phyloP scores from a whole-genome alignment of 352 stramenopile genomes.

The Phytophthora meadii region DNA sequence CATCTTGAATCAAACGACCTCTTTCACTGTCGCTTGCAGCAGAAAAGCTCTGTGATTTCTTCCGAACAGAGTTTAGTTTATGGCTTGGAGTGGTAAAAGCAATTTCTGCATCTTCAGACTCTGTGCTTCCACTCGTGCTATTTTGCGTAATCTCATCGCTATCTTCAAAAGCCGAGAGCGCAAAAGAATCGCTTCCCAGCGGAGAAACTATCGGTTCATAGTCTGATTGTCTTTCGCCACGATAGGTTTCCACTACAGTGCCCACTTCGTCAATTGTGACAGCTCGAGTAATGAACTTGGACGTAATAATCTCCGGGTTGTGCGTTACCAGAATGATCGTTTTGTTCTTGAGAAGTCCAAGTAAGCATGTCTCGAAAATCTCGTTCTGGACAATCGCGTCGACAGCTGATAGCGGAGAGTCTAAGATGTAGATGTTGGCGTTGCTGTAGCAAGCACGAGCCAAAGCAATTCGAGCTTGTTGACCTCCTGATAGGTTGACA shows the following conservation, averaged over 20 bases:
- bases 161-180: slow-evolving; percentile 15
- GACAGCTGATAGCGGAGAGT: slow-evolving; percentile 93
- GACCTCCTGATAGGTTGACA: slow-evolving; percentile 94
- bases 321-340: slow-evolving; percentile 94
- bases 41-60: slow-evolving; percentile 9
- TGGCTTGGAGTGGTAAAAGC: slow-evolving; percentile 4
- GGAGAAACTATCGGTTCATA: slow-evolving; percentile 33
- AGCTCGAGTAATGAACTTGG: slow-evolving; percentile 26
- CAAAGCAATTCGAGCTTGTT: slow-evolving; percentile 86
- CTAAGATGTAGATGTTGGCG: slow-evolving; percentile 83
- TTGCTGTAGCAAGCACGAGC: slow-evolving; percentile 82
- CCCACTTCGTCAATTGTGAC: slow-evolving; percentile 33
- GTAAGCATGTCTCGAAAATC: slow-evolving; percentile 85
- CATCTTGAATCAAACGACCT: slow-evolving; percentile 41
- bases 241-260: slow-evolving; percentile 20
- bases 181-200: slow-evolving; percentile 12
- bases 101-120: slow-evolving; percentile 11
- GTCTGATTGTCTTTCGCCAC: slow-evolving; percentile 9
- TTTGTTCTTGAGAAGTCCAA: slow-evolving; percentile 47
- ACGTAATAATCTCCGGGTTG: slow-evolving; percentile 76
- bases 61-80: background rate
- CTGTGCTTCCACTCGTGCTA: slow-evolving; percentile 20
- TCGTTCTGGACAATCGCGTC: slow-evolving; percentile 94
- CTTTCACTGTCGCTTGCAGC: slow-evolving; percentile 5
- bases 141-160: slow-evolving; percentile 19